These are phyloP conservation scores for Globisporangium spiculum DNA, from an alignment of 352 stramenopile genomes.

Conservation along the genomic window DNA sequence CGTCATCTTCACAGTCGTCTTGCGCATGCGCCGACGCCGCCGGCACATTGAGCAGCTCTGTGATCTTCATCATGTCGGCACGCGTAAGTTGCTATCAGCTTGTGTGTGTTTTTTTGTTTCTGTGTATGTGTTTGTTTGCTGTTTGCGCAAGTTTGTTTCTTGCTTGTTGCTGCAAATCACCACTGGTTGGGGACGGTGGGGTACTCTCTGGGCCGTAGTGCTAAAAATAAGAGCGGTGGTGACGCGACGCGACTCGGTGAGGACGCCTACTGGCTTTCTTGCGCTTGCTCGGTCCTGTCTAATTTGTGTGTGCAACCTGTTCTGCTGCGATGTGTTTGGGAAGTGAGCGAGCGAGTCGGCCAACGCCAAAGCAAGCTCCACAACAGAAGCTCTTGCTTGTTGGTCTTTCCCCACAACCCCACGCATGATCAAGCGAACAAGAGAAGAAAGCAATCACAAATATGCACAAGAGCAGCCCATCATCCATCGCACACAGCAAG, in stretches of 20 bases:
- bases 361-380: not conserved
- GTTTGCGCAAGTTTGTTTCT: not conserved
- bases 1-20: not conserved
- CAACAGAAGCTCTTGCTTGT: not conserved
- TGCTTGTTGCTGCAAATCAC: not conserved
- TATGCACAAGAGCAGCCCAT: not conserved
- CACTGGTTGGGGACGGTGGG: not conserved
- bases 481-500: not conserved
- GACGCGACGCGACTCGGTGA: not conserved
- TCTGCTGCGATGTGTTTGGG: not conserved
- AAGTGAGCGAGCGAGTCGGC: not conserved
- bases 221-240: not conserved
- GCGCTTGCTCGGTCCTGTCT: not conserved
- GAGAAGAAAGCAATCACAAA: not conserved
- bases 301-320: not conserved
- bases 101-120: not conserved
- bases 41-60: constrained; percentile 32
- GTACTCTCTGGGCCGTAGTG: too few species aligned
- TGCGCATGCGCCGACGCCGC: not conserved
- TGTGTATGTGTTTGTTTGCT: not conserved
- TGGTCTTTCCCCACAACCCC: not conserved
- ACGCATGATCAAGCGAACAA: not conserved
- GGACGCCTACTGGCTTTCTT: not conserved
- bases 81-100: not conserved
- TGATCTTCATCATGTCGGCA: constrained; percentile 30